Percentiles rank a stretch among this genome's conserved stretches.
phyloP scores from a whole-genome alignment of 2,329 filamentous ascomycete species.

The Claviceps capensis region DNA sequence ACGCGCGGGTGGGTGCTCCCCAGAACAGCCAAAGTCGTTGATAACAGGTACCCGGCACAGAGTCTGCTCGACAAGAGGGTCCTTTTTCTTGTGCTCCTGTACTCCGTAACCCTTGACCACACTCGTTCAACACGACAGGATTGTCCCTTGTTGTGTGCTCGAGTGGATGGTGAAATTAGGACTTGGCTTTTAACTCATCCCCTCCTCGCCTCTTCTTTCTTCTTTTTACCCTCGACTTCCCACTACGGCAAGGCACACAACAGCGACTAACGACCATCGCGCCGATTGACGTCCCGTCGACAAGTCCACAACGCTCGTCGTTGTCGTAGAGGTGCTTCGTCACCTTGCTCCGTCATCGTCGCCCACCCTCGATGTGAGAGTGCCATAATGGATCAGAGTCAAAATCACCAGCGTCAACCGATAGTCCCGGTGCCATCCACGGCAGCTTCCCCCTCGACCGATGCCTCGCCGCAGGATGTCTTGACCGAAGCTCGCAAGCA shows the following conservation, averaged over 20 bases:
- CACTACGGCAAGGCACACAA: conserved; percentile 4
- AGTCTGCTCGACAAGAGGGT: conserved; percentile 4
- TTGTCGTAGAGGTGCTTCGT: conserved; percentile 6
- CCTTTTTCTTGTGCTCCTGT: conserved; percentile 2
- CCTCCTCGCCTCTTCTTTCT: conserved; percentile 8
- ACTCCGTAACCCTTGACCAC: conserved; percentile 1
- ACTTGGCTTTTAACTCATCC: conserved; percentile 5
- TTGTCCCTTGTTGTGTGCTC: conserved; percentile 4
- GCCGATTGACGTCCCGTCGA: conserved; percentile 2
- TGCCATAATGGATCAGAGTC: conserved; percentile 19
- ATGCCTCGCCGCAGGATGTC: conserved; percentile 27
- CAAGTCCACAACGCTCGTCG: conserved; percentile 6
- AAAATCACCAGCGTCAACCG: conserved; percentile 15
- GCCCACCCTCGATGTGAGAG: conserved; percentile 14
- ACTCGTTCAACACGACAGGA: conserved; percentile 4
- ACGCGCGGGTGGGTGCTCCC: conserved; percentile 6
- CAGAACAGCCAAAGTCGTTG: conserved; percentile 4
- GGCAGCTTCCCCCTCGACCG: conserved; percentile 12
- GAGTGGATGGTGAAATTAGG: neutral
- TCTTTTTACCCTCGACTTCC: conserved; percentile 6
- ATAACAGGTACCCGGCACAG: conserved; percentile 6
- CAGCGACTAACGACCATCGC: conserved; percentile 4
- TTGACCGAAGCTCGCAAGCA: conserved; percentile 31
- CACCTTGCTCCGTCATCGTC: conserved; percentile 8
- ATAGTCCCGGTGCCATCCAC: conserved; percentile 10